Evolutionary conservation across 1,139 yeast genomes (phyloP).

Genomic region (Sugiyamaella neomexicana): DNA sequence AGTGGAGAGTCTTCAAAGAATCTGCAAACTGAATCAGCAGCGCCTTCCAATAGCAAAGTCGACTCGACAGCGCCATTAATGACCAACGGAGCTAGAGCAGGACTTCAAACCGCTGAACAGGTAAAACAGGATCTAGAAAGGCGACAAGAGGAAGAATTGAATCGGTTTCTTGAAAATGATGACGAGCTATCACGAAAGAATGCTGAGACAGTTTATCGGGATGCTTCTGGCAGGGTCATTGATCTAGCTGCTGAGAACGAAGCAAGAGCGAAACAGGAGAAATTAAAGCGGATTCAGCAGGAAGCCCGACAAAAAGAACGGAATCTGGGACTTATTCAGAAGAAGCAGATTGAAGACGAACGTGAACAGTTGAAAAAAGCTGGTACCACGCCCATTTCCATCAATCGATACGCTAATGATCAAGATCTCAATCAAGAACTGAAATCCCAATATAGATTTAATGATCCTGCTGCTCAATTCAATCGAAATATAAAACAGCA

Average conservation of each 20-base stretch:
- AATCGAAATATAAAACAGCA: constrained; percentile 28
- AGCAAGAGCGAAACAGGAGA: constrained; percentile 34
- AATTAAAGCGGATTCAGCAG: constrained; percentile 37
- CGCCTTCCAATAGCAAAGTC: neutral
- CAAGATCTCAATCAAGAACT: constrained; percentile 43
- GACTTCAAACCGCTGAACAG: constrained; percentile 48
- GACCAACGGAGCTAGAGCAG: constrained; percentile 48
- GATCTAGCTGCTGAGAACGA: constrained; percentile 44
- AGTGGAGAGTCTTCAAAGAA: constrained; percentile 32
- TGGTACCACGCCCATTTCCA: constrained; percentile 37
- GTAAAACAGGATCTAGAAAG: constrained; percentile 41
- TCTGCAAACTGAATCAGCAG: constrained; percentile 24
- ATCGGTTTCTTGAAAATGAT: constrained; percentile 23
- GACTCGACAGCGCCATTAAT: constrained; percentile 27
- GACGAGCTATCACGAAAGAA: constrained; percentile 18
- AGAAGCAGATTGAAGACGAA: constrained; percentile 33
- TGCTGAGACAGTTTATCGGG: constrained; percentile 57
- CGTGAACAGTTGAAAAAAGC: constrained; percentile 38
- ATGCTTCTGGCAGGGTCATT: constrained; percentile 54
- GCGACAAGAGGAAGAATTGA: constrained; percentile 35
- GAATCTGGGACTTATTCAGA: constrained; percentile 51
- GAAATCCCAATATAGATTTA: constrained; percentile 46
- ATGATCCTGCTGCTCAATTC: constrained; percentile 69
- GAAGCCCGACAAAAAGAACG: constrained; percentile 40
- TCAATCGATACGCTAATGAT: constrained; percentile 42